Percentiles rank a stretch among this genome's conserved stretches.
phyloP scores from a whole-genome alignment of 768 basidiomycete genomes.

The Boletus insuetus region DNA sequence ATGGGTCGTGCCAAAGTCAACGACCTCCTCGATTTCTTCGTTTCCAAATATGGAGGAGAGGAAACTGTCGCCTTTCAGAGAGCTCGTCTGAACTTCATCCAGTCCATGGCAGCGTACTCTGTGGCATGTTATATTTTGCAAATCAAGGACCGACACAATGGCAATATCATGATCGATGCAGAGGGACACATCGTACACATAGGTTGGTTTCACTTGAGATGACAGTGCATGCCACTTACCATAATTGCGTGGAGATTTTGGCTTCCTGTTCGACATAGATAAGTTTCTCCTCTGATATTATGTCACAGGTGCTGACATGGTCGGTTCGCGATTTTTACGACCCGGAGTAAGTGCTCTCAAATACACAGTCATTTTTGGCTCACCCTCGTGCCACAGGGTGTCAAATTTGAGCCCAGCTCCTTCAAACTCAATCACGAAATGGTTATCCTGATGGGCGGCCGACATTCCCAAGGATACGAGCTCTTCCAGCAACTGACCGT shows the following conservation, averaged over 20 bases:
- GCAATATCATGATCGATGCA: conserved; percentile 99
- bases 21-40: conserved; percentile 91
- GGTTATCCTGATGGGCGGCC: conserved; percentile 96
- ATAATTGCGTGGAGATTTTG: conserved; percentile 64
- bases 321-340: conserved; percentile 35
- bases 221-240: conserved; percentile 5
- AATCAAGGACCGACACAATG: conserved; percentile 98
- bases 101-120: conserved; percentile 99
- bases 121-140: conserved; percentile 97
- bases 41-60: conserved; percentile 87
- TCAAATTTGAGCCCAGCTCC: conserved; percentile 97
- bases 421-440: conserved; percentile 99
- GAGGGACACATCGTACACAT: conserved; percentile 97
- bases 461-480: conserved; percentile 90
- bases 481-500: conserved; percentile 92
- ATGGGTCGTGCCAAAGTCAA: conserved; percentile 99
- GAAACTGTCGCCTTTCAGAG: conserved; percentile 89
- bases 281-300: conserved; percentile 42
- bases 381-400: conserved; percentile 55
- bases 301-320: conserved; percentile 26
- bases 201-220: conserved; percentile 49
- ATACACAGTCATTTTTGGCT: not conserved
- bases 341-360: conserved; percentile 51
- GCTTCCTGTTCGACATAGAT: conserved; percentile 98
- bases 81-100: conserved; percentile 93